These are phyloP conservation scores for Pythium insidiosum DNA, from an alignment of 352 stramenopile genomes.

Conservation along the genomic window DNA sequence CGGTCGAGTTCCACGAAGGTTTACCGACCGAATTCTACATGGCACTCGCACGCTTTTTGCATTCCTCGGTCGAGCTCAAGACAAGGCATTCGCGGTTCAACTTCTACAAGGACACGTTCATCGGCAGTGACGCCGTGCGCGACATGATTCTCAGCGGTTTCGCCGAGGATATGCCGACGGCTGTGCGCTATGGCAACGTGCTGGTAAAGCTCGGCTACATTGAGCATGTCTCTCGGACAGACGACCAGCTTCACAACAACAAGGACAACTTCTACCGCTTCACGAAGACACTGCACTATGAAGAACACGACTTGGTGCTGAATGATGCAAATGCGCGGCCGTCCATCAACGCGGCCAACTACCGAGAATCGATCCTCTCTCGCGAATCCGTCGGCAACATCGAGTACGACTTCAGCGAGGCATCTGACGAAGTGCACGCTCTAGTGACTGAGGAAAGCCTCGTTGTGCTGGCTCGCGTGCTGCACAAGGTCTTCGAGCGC, in stretches of 20 bases:
- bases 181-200: slow-evolving; percentile 67
- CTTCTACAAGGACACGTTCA: slow-evolving; percentile 84
- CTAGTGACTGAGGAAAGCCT: slow-evolving; percentile 78
- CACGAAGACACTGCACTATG: slow-evolving; percentile 54
- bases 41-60: slow-evolving; percentile 59
- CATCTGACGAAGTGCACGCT: slow-evolving; percentile 72
- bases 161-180: slow-evolving; percentile 61
- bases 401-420: slow-evolving; percentile 69
- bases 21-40: slow-evolving; percentile 75
- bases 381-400: slow-evolving; percentile 42
- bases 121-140: slow-evolving; percentile 60
- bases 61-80: slow-evolving; percentile 72
- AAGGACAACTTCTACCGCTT: slow-evolving; percentile 86
- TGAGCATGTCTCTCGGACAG: slow-evolving; percentile 69
- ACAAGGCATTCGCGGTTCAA: slow-evolving; percentile 78
- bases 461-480: slow-evolving; percentile 46
- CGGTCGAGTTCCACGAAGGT: slow-evolving; percentile 74
- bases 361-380: slow-evolving; percentile 66
- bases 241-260: slow-evolving; percentile 75
- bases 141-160: slow-evolving; percentile 73
- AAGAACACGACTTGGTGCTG: slow-evolving; percentile 20
- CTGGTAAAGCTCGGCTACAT: slow-evolving; percentile 77
- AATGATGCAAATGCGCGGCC: slow-evolving; percentile 22
- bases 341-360: slow-evolving; percentile 60
- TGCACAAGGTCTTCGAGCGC: slow-evolving; percentile 79